Conservation (phyloP, 2,329 filamentous ascomycete genomes). For the Colletotrichum sp. region DNA sequence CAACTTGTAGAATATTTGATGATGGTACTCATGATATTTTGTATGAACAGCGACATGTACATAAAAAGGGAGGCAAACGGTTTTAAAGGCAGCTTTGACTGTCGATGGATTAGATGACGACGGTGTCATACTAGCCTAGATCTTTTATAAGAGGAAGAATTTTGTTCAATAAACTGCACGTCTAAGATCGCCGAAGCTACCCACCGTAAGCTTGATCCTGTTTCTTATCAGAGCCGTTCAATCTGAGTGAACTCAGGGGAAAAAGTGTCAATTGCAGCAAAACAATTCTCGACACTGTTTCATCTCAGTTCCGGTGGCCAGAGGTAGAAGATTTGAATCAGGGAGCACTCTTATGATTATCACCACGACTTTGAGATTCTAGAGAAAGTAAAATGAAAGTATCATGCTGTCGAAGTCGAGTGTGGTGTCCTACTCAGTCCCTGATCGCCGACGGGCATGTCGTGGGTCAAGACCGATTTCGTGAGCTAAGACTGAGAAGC, state of each 20-base stretch:
- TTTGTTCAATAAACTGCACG: background rate
- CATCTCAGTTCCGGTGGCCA: accelerated
- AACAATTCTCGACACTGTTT: background rate
- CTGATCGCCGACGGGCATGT: background rate
- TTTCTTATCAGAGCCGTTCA: accelerated
- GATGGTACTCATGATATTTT: background rate
- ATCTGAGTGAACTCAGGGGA: background rate
- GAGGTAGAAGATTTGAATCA: accelerated
- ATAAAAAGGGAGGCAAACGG: background rate
- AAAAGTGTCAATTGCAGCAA: too few species aligned
- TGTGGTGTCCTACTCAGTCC: accelerated
- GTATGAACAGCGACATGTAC: background rate
- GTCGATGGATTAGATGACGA: background rate
- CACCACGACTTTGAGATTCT: accelerated
- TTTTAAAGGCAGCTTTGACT: background rate
- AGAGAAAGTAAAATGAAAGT: background rate
- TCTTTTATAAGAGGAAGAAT: background rate
- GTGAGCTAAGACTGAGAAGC: accelerated
- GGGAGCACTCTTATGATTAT: accelerated
- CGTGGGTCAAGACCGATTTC: background rate
- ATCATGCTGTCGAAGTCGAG: background rate
- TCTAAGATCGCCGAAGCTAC: background rate
- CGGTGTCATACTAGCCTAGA: background rate
- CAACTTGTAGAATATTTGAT: background rate
- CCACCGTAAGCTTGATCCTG: accelerated